These are phyloP conservation scores for Penicillium simplicissimum DNA, from an alignment of 495 filamentous ascomycete genomes.

Conservation along the genomic window DNA sequence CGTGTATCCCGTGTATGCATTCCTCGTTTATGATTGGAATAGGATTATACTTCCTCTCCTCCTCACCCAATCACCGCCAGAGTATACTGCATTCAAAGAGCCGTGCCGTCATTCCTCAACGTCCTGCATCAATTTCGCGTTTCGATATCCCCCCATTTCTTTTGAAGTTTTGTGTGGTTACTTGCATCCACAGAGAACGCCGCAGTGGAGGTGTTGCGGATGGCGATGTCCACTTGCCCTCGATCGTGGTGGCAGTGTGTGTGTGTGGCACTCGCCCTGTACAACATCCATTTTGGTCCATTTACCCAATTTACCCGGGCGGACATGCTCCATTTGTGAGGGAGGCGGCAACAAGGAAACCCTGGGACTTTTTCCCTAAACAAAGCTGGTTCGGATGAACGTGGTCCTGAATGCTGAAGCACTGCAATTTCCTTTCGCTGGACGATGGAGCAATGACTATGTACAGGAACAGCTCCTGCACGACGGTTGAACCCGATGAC, in stretches of 20 bases:
- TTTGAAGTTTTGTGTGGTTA: background rate
- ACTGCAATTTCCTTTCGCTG: background rate
- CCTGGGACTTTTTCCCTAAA: slow-evolving; percentile 4
- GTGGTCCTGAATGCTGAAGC: background rate
- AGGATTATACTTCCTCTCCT: background rate
- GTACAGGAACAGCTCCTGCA: slow-evolving; percentile 7
- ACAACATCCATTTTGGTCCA: background rate
- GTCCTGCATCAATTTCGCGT: background rate
- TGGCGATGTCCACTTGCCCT: background rate
- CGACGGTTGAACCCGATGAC: background rate
- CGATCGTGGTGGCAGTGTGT: background rate
- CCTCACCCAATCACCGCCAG: slow-evolving; percentile 12
- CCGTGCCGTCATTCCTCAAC: slow-evolving; percentile 2
- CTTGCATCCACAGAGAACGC: background rate
- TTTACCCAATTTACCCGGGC: slow-evolving; percentile 17
- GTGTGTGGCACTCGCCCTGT: background rate
- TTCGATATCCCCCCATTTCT: background rate
- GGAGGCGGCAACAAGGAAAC: background rate
- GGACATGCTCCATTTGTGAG: background rate
- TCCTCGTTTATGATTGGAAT: background rate
- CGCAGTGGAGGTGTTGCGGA: background rate
- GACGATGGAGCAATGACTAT: slow-evolving; percentile 6
- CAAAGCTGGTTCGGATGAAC: background rate
- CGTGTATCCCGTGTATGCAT: background rate
- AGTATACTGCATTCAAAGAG: background rate